These are phyloP conservation scores for Pestalotiopsis sp. DNA, from an alignment of 2,329 filamentous ascomycete genomes.

Conservation along the genomic window DNA sequence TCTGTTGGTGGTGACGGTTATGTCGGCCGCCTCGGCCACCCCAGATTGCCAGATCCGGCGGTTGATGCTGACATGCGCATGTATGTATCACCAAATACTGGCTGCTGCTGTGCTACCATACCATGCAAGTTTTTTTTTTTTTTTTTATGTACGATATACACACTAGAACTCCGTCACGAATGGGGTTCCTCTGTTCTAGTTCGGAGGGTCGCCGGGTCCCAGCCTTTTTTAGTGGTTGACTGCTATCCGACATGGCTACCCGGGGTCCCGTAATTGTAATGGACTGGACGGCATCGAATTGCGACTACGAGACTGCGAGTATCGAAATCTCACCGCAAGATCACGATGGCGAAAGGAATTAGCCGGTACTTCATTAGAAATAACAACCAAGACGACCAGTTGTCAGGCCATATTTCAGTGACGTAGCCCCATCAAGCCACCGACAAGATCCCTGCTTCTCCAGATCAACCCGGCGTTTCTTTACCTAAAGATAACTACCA, in stretches of 20 bases:
- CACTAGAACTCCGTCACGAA: neutral
- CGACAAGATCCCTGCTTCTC: constrained; percentile 6
- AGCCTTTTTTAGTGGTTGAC: too few relatives aligned
- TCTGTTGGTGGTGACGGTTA: neutral
- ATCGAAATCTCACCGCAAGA: constrained; percentile 2
- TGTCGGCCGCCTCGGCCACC: neutral
- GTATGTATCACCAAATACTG: neutral
- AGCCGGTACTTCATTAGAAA: neutral
- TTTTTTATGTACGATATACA: neutral
- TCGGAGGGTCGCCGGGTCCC: too few relatives aligned
- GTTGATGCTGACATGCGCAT: neutral
- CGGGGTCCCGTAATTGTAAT: neutral
- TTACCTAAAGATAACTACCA: constrained; percentile 11
- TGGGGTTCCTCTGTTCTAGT: neutral
- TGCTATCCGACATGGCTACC: neutral
- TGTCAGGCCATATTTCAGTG: constrained; percentile 7
- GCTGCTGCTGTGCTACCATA: neutral
- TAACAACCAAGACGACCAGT: neutral
- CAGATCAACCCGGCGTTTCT: constrained; percentile 9
- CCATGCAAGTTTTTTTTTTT: neutral
- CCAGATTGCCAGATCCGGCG: neutral
- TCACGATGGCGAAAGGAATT: neutral
- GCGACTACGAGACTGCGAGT: neutral
- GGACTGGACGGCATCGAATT: too few relatives aligned
- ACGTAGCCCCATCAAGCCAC: constrained; percentile 2